phyloP scores from a whole-genome alignment of 768 basidiomycete species.

The Hygrophorus russula region DNA sequence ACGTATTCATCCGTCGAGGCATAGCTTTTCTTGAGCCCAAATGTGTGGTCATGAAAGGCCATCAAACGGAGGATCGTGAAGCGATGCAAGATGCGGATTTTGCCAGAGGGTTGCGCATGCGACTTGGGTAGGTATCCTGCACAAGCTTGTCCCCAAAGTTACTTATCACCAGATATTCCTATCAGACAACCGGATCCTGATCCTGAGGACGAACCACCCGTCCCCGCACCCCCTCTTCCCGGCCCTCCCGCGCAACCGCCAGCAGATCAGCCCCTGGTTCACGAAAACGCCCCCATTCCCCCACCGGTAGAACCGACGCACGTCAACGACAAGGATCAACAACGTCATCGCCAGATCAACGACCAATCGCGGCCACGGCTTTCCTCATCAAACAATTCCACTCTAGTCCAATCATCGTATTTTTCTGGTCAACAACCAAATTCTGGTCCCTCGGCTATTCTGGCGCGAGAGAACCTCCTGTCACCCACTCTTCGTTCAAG shows the following conservation, averaged over 20 bases:
- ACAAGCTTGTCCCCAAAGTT: neutral
- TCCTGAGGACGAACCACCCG: conserved; percentile 3
- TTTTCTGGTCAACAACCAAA: neutral
- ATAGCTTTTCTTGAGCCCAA: conserved; percentile 70
- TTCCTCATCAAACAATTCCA: neutral
- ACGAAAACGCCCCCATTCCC: too few species aligned
- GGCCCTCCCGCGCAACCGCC: conserved; percentile 1
- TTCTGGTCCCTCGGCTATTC: neutral
- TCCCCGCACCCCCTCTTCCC: neutral
- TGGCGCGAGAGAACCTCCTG: conserved; percentile 1
- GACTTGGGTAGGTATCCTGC: conserved; percentile 50
- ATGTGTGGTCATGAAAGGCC: conserved; percentile 48
- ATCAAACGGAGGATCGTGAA: conserved; percentile 57
- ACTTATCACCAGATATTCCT: conserved; percentile 1
- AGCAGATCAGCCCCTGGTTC: conserved; percentile 8
- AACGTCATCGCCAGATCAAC: conserved; percentile 8
- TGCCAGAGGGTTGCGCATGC: conserved; percentile 41
- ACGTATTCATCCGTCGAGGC: conserved; percentile 56
- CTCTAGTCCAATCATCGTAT: neutral
- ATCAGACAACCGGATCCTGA: conserved; percentile 14
- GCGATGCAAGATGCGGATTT: conserved; percentile 47
- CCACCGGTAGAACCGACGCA: too few species aligned
- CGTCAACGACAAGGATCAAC: neutral
- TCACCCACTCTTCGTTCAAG: conserved; percentile 1
- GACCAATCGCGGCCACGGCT: conserved; percentile 5